Percentiles rank a stretch among this genome's conserved stretches.
phyloP scores from a whole-genome alignment of 2,329 filamentous ascomycete species.

The Penicillium sp. region DNA sequence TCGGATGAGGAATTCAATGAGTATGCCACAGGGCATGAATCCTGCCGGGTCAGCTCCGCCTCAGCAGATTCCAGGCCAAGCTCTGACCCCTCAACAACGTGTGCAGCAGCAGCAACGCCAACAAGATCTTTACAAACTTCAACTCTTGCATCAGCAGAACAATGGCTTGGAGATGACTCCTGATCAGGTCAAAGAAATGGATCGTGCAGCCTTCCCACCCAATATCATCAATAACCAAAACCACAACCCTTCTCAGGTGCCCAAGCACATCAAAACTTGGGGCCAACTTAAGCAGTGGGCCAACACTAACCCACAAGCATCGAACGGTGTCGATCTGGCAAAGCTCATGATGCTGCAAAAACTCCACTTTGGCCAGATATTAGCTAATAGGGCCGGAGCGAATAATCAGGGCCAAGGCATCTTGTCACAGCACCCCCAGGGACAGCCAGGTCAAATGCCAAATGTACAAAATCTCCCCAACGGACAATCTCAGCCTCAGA shows the following conservation, averaged over 20 bases:
- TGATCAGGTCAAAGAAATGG: slow-evolving; percentile 47
- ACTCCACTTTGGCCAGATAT: slow-evolving; percentile 47
- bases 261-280: slow-evolving; percentile 56
- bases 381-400: slow-evolving; percentile 28
- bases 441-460: slow-evolving; percentile 29
- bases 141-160: slow-evolving; percentile 35
- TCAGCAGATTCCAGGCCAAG: slow-evolving; percentile 34
- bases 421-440: slow-evolving; percentile 23
- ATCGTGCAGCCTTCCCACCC: slow-evolving; percentile 39
- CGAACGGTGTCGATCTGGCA: slow-evolving; percentile 42
- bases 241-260: slow-evolving; percentile 41
- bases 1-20: slow-evolving; percentile 34
- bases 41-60: slow-evolving; percentile 28
- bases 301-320: slow-evolving; percentile 45
- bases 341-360: slow-evolving; percentile 44
- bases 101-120: slow-evolving; percentile 31
- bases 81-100: slow-evolving; percentile 35
- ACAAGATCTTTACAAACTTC: slow-evolving; percentile 32
- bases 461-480: slow-evolving; percentile 29
- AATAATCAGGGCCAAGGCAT: slow-evolving; percentile 22
- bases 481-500: slow-evolving; percentile 28
- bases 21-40: slow-evolving; percentile 35
- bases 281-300: slow-evolving; percentile 58
- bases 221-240: slow-evolving; percentile 24
- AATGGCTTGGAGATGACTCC: slow-evolving; percentile 38